Evolutionary conservation across 768 basidiomycete species (phyloP).

Genomic region (Suillus plorans): DNA sequence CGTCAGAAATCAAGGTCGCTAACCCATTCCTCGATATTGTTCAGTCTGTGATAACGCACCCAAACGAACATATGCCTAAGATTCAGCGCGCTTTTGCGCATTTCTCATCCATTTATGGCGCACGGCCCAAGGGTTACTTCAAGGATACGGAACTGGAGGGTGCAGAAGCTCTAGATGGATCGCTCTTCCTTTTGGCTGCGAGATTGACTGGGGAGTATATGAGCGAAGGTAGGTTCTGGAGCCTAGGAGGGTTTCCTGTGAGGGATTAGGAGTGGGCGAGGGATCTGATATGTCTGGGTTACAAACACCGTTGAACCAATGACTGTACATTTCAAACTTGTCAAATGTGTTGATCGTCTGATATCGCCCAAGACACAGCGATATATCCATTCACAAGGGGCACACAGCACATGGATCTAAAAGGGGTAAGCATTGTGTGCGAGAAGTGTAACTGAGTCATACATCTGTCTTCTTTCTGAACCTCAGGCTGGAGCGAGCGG

Average conservation of each 20-base stretch:
- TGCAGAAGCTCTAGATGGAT: conserved; percentile 34
- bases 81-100: conserved; percentile 35
- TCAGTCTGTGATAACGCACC: conserved; percentile 36
- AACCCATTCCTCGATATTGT: conserved; percentile 43
- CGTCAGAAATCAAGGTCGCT: conserved; percentile 13
- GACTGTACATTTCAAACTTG: background rate
- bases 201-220: conserved; percentile 30
- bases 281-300: conserved; percentile 6
- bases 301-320: background rate
- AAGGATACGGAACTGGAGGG: conserved; percentile 29
- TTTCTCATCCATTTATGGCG: conserved; percentile 32
- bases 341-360: background rate
- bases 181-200: conserved; percentile 33
- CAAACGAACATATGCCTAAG: conserved; percentile 33
- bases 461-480: background rate
- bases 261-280: background rate
- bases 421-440: background rate
- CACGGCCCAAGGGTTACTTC: conserved; percentile 25
- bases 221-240: conserved; percentile 29
- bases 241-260: conserved; percentile 25
- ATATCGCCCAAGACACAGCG: background rate
- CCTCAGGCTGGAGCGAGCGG: background rate
- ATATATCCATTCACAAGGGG: background rate
- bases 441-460: background rate
- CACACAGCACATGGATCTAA: background rate